A percentile compares a stretch with the other conserved stretches of the same genome.
Conservation (phyloP, 2,329 filamentous ascomycete genomes). For the Penicillium verrucosum region DNA sequence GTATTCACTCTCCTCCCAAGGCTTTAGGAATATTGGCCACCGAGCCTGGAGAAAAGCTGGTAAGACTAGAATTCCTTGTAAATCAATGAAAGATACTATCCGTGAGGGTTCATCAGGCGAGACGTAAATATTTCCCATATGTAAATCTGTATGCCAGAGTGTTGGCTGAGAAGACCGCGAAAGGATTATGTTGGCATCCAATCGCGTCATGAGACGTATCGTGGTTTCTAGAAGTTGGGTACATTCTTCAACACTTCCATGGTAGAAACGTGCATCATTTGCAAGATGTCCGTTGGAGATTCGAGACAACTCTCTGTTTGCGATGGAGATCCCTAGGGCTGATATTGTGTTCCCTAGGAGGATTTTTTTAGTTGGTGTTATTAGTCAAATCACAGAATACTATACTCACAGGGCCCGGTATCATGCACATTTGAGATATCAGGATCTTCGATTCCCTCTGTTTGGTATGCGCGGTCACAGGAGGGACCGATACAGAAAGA, state of each 20-base stretch:
- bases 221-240: neutral
- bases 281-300: neutral
- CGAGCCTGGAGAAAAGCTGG: neutral
- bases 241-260: neutral
- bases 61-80: neutral
- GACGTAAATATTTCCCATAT: neutral
- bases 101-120: neutral
- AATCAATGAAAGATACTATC: neutral
- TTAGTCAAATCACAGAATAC: neutral
- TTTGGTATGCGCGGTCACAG: slow-evolving; percentile 15
- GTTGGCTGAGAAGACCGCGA: neutral
- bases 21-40: neutral
- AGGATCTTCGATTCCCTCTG: neutral
- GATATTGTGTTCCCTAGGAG: neutral
- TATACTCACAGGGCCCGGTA: slow-evolving; percentile 15
- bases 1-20: neutral
- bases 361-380: neutral
- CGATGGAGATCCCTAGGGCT: neutral
- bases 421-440: slow-evolving; percentile 2
- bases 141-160: neutral
- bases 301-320: neutral
- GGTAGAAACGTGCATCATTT: neutral
- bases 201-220: neutral
- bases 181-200: neutral
- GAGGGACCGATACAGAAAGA: slow-evolving; percentile 17